Evolutionary conservation across 495 filamentous ascomycete genomes (phyloP), one percentile per base, ranked within the genome.

Genomic region (Talaromyces borbonicus): DNA sequence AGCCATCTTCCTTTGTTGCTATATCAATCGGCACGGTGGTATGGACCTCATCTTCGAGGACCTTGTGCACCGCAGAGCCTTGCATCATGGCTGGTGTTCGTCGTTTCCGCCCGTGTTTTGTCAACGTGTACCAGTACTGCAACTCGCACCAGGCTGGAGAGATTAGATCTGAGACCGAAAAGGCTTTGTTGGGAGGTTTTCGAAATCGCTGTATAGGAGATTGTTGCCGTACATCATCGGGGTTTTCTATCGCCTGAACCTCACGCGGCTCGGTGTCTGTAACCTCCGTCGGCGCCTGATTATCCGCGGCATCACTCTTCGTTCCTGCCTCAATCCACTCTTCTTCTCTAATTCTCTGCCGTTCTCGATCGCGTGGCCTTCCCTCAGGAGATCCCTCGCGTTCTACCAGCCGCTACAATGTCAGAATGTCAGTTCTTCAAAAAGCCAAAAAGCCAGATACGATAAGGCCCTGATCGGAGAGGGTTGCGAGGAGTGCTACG

Each of bases 131-230:
- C 72, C 78, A 85, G 53, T 95, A 90, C 59, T 98, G 92, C 35
- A 96, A 63, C 60, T 98, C 93, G 59, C 92, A 98, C 92, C 92
- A 98, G 7, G 89, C 78, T 2, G 88, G 88, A 11, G 84, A 83
- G 1, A 90, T 75, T 32, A 98, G 58, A 61, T 98, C 92, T 2
- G 87, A 85, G 4, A 98, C 92, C 1, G 85, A 87, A n/a, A 98
- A 76, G 0, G 84, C 75, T 53, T 85, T 90, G 52, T 75, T 82
- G 0, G 85, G 85, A 16, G 75, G 72, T 1, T 75, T 78, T 18
- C 92, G 81, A 57, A 94, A 97, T 25, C 87, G 82, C 46, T 88
- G 75, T 19, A 84, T 63, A 0, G 80, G 83, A 0, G 83, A 74
- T 25, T 72, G 63, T 30, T 26, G 18, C 36, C n/a, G 18, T 8